phyloP scores from a whole-genome alignment of 805 yeast species.

The Phaffomyces thermotolerans region DNA sequence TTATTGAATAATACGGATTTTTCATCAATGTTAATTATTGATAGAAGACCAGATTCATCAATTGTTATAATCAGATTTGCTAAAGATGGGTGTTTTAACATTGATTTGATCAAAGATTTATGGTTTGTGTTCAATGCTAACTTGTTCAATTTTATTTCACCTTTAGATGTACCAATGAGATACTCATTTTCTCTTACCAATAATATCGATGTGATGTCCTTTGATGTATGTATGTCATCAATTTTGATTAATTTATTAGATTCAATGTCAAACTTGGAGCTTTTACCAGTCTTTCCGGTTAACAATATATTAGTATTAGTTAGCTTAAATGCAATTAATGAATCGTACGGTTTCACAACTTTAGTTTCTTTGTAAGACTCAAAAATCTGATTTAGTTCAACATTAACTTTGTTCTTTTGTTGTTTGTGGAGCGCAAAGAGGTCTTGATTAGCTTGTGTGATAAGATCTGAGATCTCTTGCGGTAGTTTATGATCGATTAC shows the following conservation, averaged over 20 bases:
- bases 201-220: conserved; percentile 9
- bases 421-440: conserved; percentile 18
- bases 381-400: conserved; percentile 9
- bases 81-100: conserved; percentile 30
- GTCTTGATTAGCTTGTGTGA: conserved; percentile 12
- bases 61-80: conserved; percentile 24
- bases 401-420: conserved; percentile 17
- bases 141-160: conserved; percentile 11
- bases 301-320: conserved; percentile 6
- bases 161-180: conserved; percentile 13
- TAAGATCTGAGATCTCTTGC: conserved; percentile 1
- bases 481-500: conserved; percentile 5
- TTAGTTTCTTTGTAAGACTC: conserved; percentile 1
- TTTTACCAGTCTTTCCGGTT: conserved; percentile 15
- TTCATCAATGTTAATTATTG: conserved; percentile 9
- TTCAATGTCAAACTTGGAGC: conserved; percentile 8
- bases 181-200: conserved; percentile 4
- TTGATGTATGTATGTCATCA: conserved; percentile 5
- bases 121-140: conserved; percentile 5
- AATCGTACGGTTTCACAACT: conserved; percentile 15
- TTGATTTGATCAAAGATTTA: conserved; percentile 13
- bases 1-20: conserved; percentile 5
- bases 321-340: conserved; percentile 1
- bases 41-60: conserved; percentile 23
- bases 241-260: conserved; percentile 9